Base-by-base conservation (phyloP, 208 protist genomes). In the Leishmania guyanensis region DNA sequence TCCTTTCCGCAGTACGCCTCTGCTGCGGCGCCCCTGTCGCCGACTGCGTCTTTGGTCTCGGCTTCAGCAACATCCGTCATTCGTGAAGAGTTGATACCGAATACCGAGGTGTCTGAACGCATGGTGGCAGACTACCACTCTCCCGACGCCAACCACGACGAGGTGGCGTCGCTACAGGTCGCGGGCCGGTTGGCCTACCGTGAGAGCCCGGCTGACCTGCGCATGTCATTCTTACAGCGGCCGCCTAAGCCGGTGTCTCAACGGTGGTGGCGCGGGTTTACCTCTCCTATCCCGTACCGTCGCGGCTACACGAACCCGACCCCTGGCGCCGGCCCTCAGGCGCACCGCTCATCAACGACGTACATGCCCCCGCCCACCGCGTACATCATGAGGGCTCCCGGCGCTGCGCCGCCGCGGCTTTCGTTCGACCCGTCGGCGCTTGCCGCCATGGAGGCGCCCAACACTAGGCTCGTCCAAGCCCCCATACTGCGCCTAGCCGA, bases 341-440 rank as follows among this genome's bases (percentile, higher is more conserved):
- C 29, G 70, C 53, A 62, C 65, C 82, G 73, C 26, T 1, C 20
- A 12, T 26, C 65, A 60, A 43, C 82, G 17, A 86, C 73, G 33
- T 76, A 81, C 62, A 62, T 86, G 82, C 82, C 82, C 54, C 82
- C 82, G 17, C 82, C 82, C 0, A 82, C 82, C 20, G 82, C 82
- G 54, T 86, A 79, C 78, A 53, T 62, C 26, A 60, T 79, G n/a
- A 64, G 68, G 76, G 64, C 58, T 48, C 39, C 51, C 46, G 43
- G 43, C 26, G 20, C 78, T 43, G 78, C 53, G 6, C 78, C 82
- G 29, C 73, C 51, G 20, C 82, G 82, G 5, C 56, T 82, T 5
- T 54, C 29, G 43, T 58, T 86, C 36, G 53, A 86, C 51, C 73
- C 82, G 9, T 20, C 50, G 1, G 36, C 33, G 36, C 64, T 82